phyloP scores from a whole-genome alignment of 768 basidiomycete species.

The Mycena crocata region DNA sequence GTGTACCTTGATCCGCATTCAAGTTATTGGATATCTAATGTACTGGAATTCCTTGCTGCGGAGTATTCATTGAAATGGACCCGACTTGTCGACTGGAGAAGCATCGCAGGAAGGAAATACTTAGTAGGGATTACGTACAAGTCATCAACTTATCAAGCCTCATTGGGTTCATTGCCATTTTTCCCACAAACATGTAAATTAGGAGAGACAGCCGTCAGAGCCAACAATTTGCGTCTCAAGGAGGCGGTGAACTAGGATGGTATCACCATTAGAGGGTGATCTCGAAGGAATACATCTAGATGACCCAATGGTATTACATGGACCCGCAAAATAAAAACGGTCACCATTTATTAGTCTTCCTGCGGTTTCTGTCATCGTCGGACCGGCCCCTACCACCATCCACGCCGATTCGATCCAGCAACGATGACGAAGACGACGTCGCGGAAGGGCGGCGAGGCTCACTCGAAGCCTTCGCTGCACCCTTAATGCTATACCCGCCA shows the following conservation, averaged over 20 bases:
- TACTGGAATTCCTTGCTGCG: too few species aligned
- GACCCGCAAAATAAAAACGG: background rate
- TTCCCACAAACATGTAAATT: too few species aligned
- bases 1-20: background rate
- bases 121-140: background rate
- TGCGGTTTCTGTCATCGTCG: conserved; percentile 2
- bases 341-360: conserved; percentile 26
- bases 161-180: too few species aligned
- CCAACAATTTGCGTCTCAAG: too few species aligned
- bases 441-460: conserved; percentile 11
- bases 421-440: conserved; percentile 20
- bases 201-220: too few species aligned
- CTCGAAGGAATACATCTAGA: background rate
- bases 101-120: background rate
- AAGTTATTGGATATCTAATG: too few species aligned
- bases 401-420: conserved; percentile 24
- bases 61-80: too few species aligned
- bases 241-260: too few species aligned
- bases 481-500: conserved; percentile 66
- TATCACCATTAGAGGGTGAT: too few species aligned
- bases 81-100: too few species aligned
- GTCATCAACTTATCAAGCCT: too few species aligned
- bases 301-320: background rate
- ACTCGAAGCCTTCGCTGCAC: conserved; percentile 54
- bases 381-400: conserved; percentile 7